A percentile compares a stretch with the other conserved stretches of the same genome.
These are phyloP conservation scores for Aurantiochytrium sp. DNA, from an alignment of 108 stramenopile species.

Conservation along the genomic window DNA sequence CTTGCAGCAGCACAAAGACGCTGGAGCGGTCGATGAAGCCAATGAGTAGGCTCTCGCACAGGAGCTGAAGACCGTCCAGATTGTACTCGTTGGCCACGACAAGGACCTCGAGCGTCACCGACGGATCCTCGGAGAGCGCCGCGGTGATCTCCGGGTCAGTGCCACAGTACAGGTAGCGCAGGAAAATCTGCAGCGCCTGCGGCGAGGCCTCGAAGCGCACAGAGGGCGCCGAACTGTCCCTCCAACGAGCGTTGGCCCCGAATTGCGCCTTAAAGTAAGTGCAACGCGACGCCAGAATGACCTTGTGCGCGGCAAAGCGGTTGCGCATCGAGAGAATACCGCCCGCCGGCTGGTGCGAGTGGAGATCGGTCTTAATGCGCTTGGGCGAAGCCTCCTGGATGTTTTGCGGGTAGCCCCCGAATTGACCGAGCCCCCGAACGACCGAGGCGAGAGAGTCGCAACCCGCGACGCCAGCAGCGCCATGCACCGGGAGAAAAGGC, in stretches of 20 bases:
- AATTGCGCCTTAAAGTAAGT: slow-evolving; percentile 23
- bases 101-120: neutral
- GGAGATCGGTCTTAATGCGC: neutral
- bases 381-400: too few relatives aligned
- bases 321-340: neutral
- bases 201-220: neutral
- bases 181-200: neutral
- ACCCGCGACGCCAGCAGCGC: too few relatives aligned
- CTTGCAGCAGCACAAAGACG: neutral
- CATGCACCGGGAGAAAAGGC: neutral
- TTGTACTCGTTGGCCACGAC: slow-evolving; percentile 8
- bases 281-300: slow-evolving; percentile 10
- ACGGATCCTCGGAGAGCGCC: neutral
- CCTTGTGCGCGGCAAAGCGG: neutral
- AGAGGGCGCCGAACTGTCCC: neutral
- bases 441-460: too few relatives aligned
- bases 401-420: too few relatives aligned
- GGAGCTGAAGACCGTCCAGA: neutral
- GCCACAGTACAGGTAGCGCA: slow-evolving; percentile 25
- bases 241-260: neutral
- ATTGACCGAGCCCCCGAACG: too few relatives aligned
- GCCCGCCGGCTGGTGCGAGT: neutral
- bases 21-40: neutral
- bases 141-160: neutral
- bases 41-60: neutral